These are phyloP conservation scores for Solanum ahanhuiri DNA, from an alignment of 257 asterid genomes.

Conservation along the genomic window DNA sequence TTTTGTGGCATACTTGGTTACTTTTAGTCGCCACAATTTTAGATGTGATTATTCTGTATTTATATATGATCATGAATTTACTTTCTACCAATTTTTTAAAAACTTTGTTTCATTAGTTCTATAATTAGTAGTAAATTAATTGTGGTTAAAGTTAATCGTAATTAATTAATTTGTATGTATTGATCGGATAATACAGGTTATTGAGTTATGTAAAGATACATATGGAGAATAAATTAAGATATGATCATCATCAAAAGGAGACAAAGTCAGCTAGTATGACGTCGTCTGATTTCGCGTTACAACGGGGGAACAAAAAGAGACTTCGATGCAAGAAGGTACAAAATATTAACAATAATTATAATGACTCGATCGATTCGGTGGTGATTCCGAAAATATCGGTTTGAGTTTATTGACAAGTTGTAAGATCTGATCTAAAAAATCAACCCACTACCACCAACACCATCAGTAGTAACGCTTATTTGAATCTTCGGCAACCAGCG, in stretches of 20 bases:
- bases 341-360: background rate
- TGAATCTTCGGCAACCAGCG: constrained; percentile 77
- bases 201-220: constrained; percentile 18
- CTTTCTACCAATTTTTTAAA: background rate
- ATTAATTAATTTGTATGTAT: constrained; percentile 8
- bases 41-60: background rate
- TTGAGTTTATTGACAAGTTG: constrained; percentile 54
- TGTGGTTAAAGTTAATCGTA: constrained; percentile 7
- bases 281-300: constrained; percentile 70
- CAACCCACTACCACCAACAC: constrained; percentile 12
- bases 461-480: constrained; percentile 13
- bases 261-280: constrained; percentile 36
- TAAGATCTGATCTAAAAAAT: constrained; percentile 46
- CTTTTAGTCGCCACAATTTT: background rate
- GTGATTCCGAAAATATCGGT: constrained; percentile 23
- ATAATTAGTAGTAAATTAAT: background rate
- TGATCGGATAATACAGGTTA: background rate
- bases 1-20: too few species aligned
- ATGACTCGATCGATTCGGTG: constrained; percentile 32
- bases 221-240: constrained; percentile 68
- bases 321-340: constrained; percentile 77
- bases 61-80: background rate
- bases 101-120: background rate
- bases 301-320: constrained; percentile 89
- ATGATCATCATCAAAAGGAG: constrained; percentile 12